Evolutionary conservation across 2,329 filamentous ascomycete species (phyloP).

Genomic region (Aspergillus floridensis): DNA sequence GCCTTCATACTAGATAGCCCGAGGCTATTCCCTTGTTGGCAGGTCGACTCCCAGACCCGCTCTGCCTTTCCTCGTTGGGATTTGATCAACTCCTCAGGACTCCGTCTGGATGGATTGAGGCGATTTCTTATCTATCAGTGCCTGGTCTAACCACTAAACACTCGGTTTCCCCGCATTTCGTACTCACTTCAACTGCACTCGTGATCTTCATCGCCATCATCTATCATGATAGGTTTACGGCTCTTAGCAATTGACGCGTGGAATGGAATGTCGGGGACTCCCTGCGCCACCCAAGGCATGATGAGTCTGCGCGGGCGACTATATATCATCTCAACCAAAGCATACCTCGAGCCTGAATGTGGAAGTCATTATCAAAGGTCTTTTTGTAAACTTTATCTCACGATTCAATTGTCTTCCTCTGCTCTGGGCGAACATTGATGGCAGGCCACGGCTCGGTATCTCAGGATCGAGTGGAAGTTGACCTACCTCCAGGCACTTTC

Average conservation of each 20-base stretch:
- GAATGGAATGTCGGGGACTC: not conserved
- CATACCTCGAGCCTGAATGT: not conserved
- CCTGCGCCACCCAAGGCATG: not conserved
- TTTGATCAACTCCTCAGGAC: not conserved
- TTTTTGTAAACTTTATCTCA: too few species aligned
- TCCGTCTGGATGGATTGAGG: not conserved
- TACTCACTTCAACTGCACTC: not conserved
- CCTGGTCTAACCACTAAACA: not conserved
- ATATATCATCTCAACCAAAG: not conserved
- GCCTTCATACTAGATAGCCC: not conserved
- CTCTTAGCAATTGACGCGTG: not conserved
- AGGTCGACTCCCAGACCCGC: constrained; percentile 19
- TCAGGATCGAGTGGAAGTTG: not conserved
- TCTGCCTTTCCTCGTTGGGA: not conserved
- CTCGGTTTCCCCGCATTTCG: not conserved
- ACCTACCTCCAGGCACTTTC: constrained; percentile 27
- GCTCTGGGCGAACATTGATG: constrained; percentile 12
- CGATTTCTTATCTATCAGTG: not conserved
- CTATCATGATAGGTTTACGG: not conserved
- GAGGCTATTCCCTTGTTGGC: constrained; percentile 12
- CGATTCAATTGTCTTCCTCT: not conserved
- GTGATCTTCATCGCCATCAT: not conserved
- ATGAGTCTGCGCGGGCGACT: not conserved
- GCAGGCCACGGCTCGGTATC: not conserved
- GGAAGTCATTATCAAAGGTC: not conserved